These are phyloP conservation scores for Phialophora expanda DNA, from an alignment of 2,329 filamentous ascomycete genomes.

Conservation along the genomic window DNA sequence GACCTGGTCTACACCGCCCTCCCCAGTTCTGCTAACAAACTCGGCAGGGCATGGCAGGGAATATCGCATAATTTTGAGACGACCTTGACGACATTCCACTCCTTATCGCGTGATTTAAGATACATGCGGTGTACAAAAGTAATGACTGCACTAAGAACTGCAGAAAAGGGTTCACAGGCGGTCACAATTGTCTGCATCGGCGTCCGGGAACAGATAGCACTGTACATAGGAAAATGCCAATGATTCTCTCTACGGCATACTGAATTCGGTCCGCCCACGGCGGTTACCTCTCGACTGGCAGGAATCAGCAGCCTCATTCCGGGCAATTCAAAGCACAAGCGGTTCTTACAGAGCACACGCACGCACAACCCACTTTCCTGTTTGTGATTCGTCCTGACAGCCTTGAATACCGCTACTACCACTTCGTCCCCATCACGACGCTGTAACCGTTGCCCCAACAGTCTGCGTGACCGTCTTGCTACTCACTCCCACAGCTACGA, in stretches of 20 bases:
- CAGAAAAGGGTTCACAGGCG: background rate
- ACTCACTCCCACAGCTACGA: too few relatives aligned
- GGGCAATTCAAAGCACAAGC: too few relatives aligned
- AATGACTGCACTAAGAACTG: constrained; percentile 1
- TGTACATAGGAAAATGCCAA: background rate
- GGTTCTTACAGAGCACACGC: too few relatives aligned
- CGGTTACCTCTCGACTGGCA: background rate
- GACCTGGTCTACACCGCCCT: background rate
- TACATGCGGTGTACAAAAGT: constrained; percentile 6
- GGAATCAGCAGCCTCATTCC: background rate
- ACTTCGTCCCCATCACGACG: too few relatives aligned
- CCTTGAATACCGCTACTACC: too few relatives aligned
- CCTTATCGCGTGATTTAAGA: background rate
- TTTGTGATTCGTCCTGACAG: too few relatives aligned
- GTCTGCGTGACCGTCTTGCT: too few relatives aligned
- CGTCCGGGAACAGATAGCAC: background rate
- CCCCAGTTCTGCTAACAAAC: background rate
- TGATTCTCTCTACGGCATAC: background rate
- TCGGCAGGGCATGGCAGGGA: constrained; percentile 1
- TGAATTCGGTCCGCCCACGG: background rate
- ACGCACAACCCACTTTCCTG: too few relatives aligned
- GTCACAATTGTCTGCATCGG: background rate
- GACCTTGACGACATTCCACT: background rate
- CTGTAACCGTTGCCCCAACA: too few relatives aligned
- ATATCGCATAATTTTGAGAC: constrained; percentile 1